Conservation (phyloP, 768 basidiomycete genomes). For the Suillus placidus region DNA sequence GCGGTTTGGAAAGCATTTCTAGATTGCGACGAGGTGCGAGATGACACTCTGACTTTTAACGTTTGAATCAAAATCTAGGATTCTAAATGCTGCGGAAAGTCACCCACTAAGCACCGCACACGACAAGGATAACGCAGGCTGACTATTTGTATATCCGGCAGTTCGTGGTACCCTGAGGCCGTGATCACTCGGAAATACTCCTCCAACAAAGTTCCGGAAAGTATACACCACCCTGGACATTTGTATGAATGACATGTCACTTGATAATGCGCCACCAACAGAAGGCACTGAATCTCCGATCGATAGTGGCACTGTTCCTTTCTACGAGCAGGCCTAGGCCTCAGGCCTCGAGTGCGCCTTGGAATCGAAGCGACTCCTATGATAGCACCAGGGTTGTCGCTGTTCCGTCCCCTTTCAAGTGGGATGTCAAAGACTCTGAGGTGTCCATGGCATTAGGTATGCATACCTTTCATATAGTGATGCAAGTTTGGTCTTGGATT, state of each 20-base stretch:
- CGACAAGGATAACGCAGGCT: too few species aligned
- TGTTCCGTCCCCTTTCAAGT: slow-evolving; percentile 38
- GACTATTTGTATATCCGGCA: too few species aligned
- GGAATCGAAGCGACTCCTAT: slow-evolving; percentile 30
- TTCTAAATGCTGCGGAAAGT: neutral
- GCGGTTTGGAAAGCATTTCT: too few species aligned
- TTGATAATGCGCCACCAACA: too few species aligned
- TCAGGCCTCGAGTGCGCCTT: slow-evolving; percentile 24
- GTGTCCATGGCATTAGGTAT: slow-evolving; percentile 46
- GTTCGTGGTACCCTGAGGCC: too few species aligned
- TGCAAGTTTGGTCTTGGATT: too few species aligned
- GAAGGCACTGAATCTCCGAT: too few species aligned
- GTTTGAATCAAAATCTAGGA: neutral
- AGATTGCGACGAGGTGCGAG: neutral
- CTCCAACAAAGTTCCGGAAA: slow-evolving; percentile 16
- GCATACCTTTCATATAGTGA: slow-evolving; percentile 14
- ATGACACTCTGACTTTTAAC: neutral
- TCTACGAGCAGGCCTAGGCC: too few species aligned
- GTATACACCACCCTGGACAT: slow-evolving; percentile 25
- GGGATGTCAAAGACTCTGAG: slow-evolving; percentile 55
- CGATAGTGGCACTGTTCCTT: too few species aligned
- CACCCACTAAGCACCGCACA: too few species aligned
- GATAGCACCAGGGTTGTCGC: slow-evolving; percentile 48
- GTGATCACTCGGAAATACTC: too few species aligned
- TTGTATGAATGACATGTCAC: too few species aligned